These are phyloP conservation scores for Irpex lacteus DNA, from an alignment of 1,284 basidiomycete species.

Conservation along the genomic window DNA sequence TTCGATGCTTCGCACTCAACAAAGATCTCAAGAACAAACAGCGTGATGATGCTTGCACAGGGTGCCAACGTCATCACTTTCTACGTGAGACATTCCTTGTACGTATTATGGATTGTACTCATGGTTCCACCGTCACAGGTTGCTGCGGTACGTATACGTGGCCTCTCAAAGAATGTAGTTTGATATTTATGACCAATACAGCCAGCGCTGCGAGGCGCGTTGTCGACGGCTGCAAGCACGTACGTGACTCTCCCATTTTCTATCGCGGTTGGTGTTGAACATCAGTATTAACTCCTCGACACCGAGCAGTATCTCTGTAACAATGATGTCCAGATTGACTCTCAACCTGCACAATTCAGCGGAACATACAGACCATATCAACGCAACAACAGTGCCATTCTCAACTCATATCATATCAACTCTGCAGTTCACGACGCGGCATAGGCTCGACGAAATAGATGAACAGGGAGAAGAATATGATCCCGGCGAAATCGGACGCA, in stretches of 20 bases:
- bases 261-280: conserved; percentile 1
- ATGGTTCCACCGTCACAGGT: conserved; percentile 10
- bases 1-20: not conserved
- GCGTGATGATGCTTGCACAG: conserved; percentile 33
- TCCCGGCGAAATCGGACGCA: too few species aligned
- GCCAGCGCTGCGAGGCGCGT: conserved; percentile 27
- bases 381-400: conserved; percentile 10
- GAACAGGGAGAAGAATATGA: not conserved
- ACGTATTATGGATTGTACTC: conserved; percentile 12
- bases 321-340: conserved; percentile 37
- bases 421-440: not conserved
- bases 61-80: conserved; percentile 30
- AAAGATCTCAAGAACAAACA: conserved; percentile 12
- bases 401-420: not conserved
- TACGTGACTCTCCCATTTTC: conserved; percentile 19
- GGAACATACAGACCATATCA: conserved; percentile 6
- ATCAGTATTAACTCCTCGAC: not conserved
- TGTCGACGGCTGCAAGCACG: conserved; percentile 29
- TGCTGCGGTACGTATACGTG: not conserved
- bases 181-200: conserved; percentile 9
- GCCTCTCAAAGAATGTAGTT: not conserved
- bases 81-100: conserved; percentile 26
- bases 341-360: conserved; percentile 29
- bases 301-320: conserved; percentile 29
- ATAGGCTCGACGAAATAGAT: not conserved